Conservation (phyloP, 1,284 basidiomycete species). For the Microstroma glucosiphilum region DNA sequence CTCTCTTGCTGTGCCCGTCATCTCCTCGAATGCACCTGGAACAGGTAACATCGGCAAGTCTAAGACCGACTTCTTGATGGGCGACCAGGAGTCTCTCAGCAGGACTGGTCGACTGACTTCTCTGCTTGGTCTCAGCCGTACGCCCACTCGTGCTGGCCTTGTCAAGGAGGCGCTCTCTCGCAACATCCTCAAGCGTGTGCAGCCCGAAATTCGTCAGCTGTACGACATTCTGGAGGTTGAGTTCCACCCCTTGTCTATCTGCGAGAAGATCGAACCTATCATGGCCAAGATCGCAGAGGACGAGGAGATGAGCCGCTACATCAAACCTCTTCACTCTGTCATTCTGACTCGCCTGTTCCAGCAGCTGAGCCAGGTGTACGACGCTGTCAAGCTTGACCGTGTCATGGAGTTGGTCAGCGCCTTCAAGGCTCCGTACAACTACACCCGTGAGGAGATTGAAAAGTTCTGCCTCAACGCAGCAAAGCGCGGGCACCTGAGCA, state of each 20-base stretch:
- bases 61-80: slow-evolving; percentile 59
- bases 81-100: slow-evolving; percentile 53
- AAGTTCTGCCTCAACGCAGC: slow-evolving; percentile 84
- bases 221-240: slow-evolving; percentile 89
- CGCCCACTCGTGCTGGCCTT: slow-evolving; percentile 78
- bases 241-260: slow-evolving; percentile 89
- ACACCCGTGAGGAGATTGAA: slow-evolving; percentile 51
- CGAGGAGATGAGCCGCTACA: slow-evolving; percentile 58
- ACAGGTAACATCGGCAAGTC: slow-evolving; percentile 58
- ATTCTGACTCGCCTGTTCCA: slow-evolving; percentile 88
- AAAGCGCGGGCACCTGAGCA: slow-evolving; percentile 76
- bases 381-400: slow-evolving; percentile 63
- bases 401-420: slow-evolving; percentile 48
- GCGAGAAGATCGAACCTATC: slow-evolving; percentile 73
- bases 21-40: slow-evolving; percentile 55
- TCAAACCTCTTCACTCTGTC: slow-evolving; percentile 83
- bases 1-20: slow-evolving; percentile 88
- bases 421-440: slow-evolving; percentile 47
- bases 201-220: slow-evolving; percentile 71
- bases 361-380: slow-evolving; percentile 90
- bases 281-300: slow-evolving; percentile 56
- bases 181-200: slow-evolving; percentile 73
- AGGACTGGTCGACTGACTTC: slow-evolving; percentile 74
- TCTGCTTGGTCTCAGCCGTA: slow-evolving; percentile 74
- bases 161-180: slow-evolving; percentile 60